Evolutionary conservation across 2,329 filamentous ascomycete genomes (phyloP), one percentile per base, ranked within the genome.

Genomic region (Knoxdaviesia capensis): DNA sequence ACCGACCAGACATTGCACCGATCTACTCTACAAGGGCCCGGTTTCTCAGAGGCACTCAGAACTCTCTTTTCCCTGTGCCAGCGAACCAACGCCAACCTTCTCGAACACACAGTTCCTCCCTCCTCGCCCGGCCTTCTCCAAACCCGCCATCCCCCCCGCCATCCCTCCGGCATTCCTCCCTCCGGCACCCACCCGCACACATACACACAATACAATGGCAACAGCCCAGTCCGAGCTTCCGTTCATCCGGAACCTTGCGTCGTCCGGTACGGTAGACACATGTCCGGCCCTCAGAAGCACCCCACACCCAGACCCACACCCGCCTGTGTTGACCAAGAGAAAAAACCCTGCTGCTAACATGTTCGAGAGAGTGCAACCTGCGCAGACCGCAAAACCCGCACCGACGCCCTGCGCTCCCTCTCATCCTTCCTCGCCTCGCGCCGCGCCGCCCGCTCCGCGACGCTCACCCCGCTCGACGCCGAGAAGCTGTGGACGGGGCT

Each of bases 401-500:
- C 80, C 55, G 70, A 80, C 48, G 82, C 86, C 43, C 71, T 94
- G 56, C 63, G 71, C 42, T 83, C 80, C 39, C 76, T 96, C 31
- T 74, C 77, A 49, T 70, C 74, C 40, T 94, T 83, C 65, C 78
- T 96, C 56, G 69, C 73, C 47, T 67, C 72, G 46, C 69, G 71
- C 36, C 57, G 63, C 34, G 42, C 43, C 38, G 39, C 44, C 28
- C 44, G 31, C 36, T 35, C 34, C 9, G 20, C 41, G 5, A 52
- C 59, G 42, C 72, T 94, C 46, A 63, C 72, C 11, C 64, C 72
- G 36, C 58, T 80, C 49, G 86, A 94, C 48, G 66, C 84, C 40
- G 66, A 88, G 46, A 94, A 94, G 64, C 71, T 96, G 49, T 94
- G 86, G 85, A 93, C 92, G 56, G 88, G 86, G 5, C 72, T 96